Evolutionary conservation across 305 asterid genomes (phyloP), one percentile per base, ranked within the genome.

Genomic region (Salvia sclarea): DNA sequence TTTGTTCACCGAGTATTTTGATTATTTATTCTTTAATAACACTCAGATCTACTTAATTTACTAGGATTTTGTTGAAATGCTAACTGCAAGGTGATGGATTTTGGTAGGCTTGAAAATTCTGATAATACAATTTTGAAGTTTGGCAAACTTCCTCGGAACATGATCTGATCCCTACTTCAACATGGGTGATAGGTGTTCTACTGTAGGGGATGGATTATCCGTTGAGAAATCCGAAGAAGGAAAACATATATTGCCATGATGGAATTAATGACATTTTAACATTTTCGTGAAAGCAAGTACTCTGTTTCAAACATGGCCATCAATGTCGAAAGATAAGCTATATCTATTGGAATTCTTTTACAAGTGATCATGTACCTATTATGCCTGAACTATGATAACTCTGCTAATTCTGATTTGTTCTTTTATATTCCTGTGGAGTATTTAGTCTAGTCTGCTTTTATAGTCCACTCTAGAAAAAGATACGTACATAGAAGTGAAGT

Each of bases 251-350:
- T 31, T 56, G 7, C 10, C 38, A 50, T 28, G 17, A 5, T 52
- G 59, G 41, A 28, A 44, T 40, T 54, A 47, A 70, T 37, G 33
- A 17, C 60, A 20, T 56, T 48, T 63, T 24, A 48, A 45, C 78
- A 59, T 61, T 70, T 14, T 44, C 49, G 43, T 37, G 49, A 41
- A 64, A 69, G 66, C 76, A 64, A 63, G 48, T 14, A 14, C 35
- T 57, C 58, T 62, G 66, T 58, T 63, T 61, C 66, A 58, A 28
- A 69, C 60, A 31, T 61, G 66, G 47, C 71, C 61, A 53, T 61
- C 58, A 68, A 52, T 57, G 55, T 44, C 66, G 33, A 69, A 56
- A 57, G 60, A 49, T 57, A 71, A 71, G 35, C 69, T 28, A 24
- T 63, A 28, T 43, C 31, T 43, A 58, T 49, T 38, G 79, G 62